These are phyloP conservation scores for Yarrowia deformans DNA, from an alignment of 805 yeast species.

Conservation along the genomic window DNA sequence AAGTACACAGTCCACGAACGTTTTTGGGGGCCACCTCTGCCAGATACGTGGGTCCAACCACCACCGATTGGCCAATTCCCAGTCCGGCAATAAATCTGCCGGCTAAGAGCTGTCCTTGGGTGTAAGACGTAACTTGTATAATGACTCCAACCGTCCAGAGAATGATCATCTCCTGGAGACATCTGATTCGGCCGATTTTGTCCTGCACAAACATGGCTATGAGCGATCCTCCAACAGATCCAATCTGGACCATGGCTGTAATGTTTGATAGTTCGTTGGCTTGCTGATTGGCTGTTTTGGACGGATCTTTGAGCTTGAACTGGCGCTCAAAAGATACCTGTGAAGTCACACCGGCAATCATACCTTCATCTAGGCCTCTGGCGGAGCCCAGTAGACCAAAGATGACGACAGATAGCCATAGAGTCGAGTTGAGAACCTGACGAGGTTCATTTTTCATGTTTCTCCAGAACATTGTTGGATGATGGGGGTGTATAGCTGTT, in stretches of 20 bases:
- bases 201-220: constrained; percentile 60
- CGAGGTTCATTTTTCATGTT: constrained; percentile 28
- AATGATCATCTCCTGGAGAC: constrained; percentile 56
- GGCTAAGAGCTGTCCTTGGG: constrained; percentile 60
- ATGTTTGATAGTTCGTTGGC: constrained; percentile 62
- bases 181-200: constrained; percentile 59
- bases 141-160: constrained; percentile 58
- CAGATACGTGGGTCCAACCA: constrained; percentile 62
- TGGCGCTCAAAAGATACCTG: constrained; percentile 51
- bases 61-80: constrained; percentile 64
- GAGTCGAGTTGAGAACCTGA: constrained; percentile 51
- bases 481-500: not conserved
- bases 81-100: constrained; percentile 65
- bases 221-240: constrained; percentile 62
- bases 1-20: constrained; percentile 60
- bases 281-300: constrained; percentile 48
- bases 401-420: constrained; percentile 56
- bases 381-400: constrained; percentile 67
- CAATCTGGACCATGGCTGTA: constrained; percentile 65
- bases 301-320: constrained; percentile 57
- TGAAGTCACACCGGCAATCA: constrained; percentile 57
- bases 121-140: constrained; percentile 57
- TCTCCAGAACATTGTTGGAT: constrained; percentile 4
- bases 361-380: constrained; percentile 67
- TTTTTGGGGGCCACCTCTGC: constrained; percentile 63